Percentiles rank a stretch among this genome's conserved stretches.
Evolutionary conservation across 2,329 filamentous ascomycete genomes (phyloP).

Genomic region (Exophiala aquamarina): DNA sequence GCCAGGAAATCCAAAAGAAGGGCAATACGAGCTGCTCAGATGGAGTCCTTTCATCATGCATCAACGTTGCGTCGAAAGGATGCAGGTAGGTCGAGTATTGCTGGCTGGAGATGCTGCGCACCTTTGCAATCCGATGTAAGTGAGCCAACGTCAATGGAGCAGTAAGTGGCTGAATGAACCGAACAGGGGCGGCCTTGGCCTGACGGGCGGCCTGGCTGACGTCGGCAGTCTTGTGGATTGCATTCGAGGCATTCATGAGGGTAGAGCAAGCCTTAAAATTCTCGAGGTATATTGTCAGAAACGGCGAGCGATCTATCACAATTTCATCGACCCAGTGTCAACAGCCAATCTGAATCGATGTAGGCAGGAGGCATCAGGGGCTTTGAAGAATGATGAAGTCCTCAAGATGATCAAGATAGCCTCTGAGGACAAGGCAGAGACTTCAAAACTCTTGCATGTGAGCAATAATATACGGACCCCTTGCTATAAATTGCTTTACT

Average conservation of each 20-base stretch:
- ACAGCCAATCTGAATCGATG: slow-evolving; percentile 41
- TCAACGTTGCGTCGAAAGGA: slow-evolving; percentile 57
- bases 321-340: slow-evolving; percentile 39
- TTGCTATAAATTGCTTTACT: too few species aligned
- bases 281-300: slow-evolving; percentile 43
- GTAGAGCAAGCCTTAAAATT: slow-evolving; percentile 39
- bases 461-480: too few species aligned
- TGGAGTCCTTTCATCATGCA: slow-evolving; percentile 63
- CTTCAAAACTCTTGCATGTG: too few species aligned
- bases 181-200: slow-evolving; percentile 56
- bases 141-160: not conserved
- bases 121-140: slow-evolving; percentile 9
- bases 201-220: slow-evolving; percentile 64
- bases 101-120: slow-evolving; percentile 63
- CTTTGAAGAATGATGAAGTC: slow-evolving; percentile 36
- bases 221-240: slow-evolving; percentile 62
- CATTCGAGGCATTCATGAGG: slow-evolving; percentile 45
- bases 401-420: slow-evolving; percentile 33
- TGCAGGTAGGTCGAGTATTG: slow-evolving; percentile 56
- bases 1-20: slow-evolving; percentile 58
- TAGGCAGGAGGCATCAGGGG: slow-evolving; percentile 35
- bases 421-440: too few species aligned
- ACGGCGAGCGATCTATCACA: slow-evolving; percentile 38
- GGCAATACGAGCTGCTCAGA: slow-evolving; percentile 56
- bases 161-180: not conserved